These are phyloP conservation scores for Gossypium aridum DNA, from an alignment of 441 rosid genomes.

Conservation along the genomic window DNA sequence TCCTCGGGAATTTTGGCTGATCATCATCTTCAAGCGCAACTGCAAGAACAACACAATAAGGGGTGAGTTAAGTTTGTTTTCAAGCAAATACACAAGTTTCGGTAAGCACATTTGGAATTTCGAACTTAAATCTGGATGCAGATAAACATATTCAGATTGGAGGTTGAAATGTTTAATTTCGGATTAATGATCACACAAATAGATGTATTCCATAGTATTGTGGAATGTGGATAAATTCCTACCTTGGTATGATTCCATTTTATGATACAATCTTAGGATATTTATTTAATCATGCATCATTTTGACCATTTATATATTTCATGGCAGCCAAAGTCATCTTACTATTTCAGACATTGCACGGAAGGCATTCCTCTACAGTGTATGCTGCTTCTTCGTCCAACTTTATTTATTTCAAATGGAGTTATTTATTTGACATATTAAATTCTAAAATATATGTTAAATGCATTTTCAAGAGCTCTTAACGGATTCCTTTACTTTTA, in stretches of 20 bases:
- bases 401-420: background rate
- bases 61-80: slow-evolving; percentile 55
- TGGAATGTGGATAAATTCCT: background rate
- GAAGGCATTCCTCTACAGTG: slow-evolving; percentile 98
- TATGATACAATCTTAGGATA: background rate
- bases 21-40: slow-evolving; percentile 95
- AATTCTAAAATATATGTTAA: background rate
- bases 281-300: background rate
- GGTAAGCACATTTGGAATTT: no score
- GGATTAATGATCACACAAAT: no score
- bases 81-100: no score
- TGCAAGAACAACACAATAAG: slow-evolving; percentile 87
- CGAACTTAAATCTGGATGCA: background rate
- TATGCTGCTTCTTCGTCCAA: slow-evolving; percentile 38
- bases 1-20: slow-evolving; percentile 98
- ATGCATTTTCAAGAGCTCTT: background rate
- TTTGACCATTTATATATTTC: slow-evolving; percentile 16
- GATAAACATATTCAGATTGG: background rate
- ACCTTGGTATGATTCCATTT: background rate
- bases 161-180: background rate
- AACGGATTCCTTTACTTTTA: slow-evolving; percentile 9
- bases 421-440: background rate
- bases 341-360: slow-evolving; percentile 95
- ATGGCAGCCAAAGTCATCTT: slow-evolving; percentile 70
- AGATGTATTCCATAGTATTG: no score